Evolutionary conservation across 768 basidiomycete species (phyloP).

Genomic region (Termitomyces titanicus): DNA sequence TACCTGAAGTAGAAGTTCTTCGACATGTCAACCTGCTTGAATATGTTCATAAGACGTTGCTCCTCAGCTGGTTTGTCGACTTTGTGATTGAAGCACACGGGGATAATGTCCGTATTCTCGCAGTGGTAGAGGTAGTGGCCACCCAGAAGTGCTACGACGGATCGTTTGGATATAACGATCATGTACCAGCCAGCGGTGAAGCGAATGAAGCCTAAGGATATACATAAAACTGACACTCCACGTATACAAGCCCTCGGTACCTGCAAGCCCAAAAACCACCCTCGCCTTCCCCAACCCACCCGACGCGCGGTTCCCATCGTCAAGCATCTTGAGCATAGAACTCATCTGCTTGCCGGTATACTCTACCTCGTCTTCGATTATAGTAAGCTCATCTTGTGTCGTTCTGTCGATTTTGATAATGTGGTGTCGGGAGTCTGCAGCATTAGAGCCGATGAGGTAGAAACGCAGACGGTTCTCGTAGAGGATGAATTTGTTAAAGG

Average conservation of each 20-base stretch:
- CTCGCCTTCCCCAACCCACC: conserved; percentile 82
- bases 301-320: conserved; percentile 86
- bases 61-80: conserved; percentile 88
- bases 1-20: conserved; percentile 98
- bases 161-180: conserved; percentile 85
- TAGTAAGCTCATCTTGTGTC: conserved; percentile 63
- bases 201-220: conserved; percentile 71
- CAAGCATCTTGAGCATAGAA: conserved; percentile 89
- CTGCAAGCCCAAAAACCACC: conserved; percentile 81
- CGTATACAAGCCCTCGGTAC: conserved; percentile 31
- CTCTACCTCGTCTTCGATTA: conserved; percentile 84
- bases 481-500: conserved; percentile 83
- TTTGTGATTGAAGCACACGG: conserved; percentile 75
- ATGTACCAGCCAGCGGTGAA: conserved; percentile 98
- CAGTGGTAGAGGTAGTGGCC: conserved; percentile 97
- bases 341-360: conserved; percentile 91
- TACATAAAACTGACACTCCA: background rate
- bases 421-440: conserved; percentile 82
- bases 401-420: conserved; percentile 95
- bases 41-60: conserved; percentile 81
- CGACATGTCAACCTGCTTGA: conserved; percentile 97
- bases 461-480: conserved; percentile 92
- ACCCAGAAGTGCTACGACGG: conserved; percentile 89
- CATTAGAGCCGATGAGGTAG: conserved; percentile 89
- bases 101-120: conserved; percentile 83